Percentiles rank a stretch among this genome's conserved stretches.
Conservation (phyloP, 352 stramenopile genomes). For the Phytophthora melonis region DNA sequence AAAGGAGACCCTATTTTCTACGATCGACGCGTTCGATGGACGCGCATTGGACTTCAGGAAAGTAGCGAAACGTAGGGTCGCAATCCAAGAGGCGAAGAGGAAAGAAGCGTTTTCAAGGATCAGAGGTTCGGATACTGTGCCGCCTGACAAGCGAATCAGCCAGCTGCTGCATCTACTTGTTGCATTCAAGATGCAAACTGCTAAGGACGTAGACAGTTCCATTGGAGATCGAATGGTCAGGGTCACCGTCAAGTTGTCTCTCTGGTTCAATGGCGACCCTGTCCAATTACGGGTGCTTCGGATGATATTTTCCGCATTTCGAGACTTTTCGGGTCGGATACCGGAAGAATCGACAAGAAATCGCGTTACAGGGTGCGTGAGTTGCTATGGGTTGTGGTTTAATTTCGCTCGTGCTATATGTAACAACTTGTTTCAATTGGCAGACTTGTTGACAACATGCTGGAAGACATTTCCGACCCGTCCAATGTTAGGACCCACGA, state of each 20-base stretch:
- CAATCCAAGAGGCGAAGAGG: neutral
- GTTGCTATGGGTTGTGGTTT: too few relatives aligned
- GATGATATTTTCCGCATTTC: conserved; percentile 10
- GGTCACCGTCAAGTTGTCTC: neutral
- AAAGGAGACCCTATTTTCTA: neutral
- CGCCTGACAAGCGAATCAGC: neutral
- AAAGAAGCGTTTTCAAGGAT: neutral
- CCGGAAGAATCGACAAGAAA: neutral
- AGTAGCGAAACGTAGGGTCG: neutral
- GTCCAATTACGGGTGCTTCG: neutral
- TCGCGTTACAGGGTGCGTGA: conserved; percentile 1
- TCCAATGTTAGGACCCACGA: too few relatives aligned
- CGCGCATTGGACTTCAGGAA: neutral
- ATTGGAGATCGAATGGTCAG: conserved; percentile 1
- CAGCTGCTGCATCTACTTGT: neutral
- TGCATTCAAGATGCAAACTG: conserved; percentile 10
- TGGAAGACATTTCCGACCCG: too few relatives aligned
- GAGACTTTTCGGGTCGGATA: neutral
- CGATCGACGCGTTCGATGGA: neutral
- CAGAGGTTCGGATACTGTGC: neutral
- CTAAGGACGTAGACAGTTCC: neutral
- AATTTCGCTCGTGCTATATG: too few relatives aligned
- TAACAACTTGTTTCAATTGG: too few relatives aligned
- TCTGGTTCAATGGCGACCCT: too few relatives aligned
- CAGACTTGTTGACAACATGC: too few relatives aligned